These are phyloP conservation scores for Gyromitra esculenta DNA, from an alignment of 2,329 filamentous ascomycete species.

Conservation along the genomic window DNA sequence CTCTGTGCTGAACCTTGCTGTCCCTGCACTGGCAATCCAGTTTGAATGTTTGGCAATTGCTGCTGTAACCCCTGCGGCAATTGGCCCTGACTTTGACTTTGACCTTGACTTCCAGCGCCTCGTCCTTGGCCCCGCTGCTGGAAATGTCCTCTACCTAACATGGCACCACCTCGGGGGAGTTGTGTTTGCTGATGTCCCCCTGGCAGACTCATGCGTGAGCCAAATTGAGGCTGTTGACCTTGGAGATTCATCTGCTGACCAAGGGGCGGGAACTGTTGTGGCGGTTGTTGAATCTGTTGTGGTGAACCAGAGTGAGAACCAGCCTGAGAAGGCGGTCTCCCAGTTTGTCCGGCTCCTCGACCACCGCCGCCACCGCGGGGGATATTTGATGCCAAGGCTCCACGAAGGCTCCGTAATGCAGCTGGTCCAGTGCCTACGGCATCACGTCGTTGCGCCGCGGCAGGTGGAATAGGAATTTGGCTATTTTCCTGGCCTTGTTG, in stretches of 20 bases:
- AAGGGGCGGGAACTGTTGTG: constrained; percentile 41
- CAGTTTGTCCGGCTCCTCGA: constrained; percentile 44
- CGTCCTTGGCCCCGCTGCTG: constrained; percentile 47
- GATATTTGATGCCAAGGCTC: constrained; percentile 55
- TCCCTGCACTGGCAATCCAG: constrained; percentile 37
- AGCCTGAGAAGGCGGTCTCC: constrained; percentile 36
- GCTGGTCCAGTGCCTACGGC: constrained; percentile 54
- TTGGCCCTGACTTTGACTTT: constrained; percentile 10
- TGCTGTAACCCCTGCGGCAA: constrained; percentile 5
- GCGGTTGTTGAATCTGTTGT: constrained; percentile 32
- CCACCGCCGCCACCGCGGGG: constrained; percentile 54
- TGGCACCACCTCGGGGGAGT: constrained; percentile 41
- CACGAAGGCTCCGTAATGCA: constrained; percentile 55
- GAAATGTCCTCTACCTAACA: constrained; percentile 41
- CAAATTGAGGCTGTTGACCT: constrained; percentile 42
- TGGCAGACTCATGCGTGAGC: constrained; percentile 43
- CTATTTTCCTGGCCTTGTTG: constrained; percentile 46
- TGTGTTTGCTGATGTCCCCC: constrained; percentile 47
- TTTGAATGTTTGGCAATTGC: constrained; percentile 48
- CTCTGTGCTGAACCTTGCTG: constrained; percentile 41
- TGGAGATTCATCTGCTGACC: constrained; percentile 36
- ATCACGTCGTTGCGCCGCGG: constrained; percentile 40
- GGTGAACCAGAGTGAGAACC: constrained; percentile 45
- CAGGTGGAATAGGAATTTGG: constrained; percentile 34
- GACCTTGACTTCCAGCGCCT: constrained; percentile 44